A percentile compares a stretch with the other conserved stretches of the same genome.
Evolutionary conservation across 176 grass and related monocot species (phyloP).

Genomic region (Aegilops longissima): DNA sequence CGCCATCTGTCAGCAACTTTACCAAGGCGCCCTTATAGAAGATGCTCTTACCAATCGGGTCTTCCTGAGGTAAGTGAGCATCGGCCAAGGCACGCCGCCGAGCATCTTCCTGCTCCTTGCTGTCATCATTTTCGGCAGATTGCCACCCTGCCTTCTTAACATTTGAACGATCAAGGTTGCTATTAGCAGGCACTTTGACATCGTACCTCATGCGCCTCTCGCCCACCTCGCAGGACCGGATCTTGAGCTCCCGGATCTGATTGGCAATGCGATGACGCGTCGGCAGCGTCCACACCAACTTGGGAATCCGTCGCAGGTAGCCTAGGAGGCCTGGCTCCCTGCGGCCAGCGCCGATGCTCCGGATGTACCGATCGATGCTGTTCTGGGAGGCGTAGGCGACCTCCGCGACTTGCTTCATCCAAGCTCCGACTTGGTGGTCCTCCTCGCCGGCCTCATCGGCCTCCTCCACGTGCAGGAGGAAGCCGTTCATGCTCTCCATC

Average conservation of each 20-base stretch:
- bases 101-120: background rate
- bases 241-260: background rate
- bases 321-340: background rate
- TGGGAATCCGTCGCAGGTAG: background rate
- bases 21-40: too few relatives aligned
- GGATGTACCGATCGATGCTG: background rate
- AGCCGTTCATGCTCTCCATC: background rate
- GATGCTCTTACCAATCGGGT: too few relatives aligned
- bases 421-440: background rate
- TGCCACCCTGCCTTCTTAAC: background rate
- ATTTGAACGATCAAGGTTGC: too few relatives aligned
- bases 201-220: background rate
- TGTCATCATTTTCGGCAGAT: background rate
- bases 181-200: background rate
- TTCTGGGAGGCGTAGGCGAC: background rate
- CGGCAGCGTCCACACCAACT: background rate
- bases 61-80: too few relatives aligned
- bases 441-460: background rate
- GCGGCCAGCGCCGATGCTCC: background rate
- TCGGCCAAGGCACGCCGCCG: background rate
- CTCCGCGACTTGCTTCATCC: too few relatives aligned
- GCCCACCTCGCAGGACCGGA: background rate
- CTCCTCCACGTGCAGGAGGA: background rate
- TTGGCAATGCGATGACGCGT: background rate
- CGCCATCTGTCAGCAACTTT: background rate